These are phyloP conservation scores for Cryphonectria radicalis DNA, from an alignment of 2,329 filamentous ascomycete genomes.

Conservation along the genomic window DNA sequence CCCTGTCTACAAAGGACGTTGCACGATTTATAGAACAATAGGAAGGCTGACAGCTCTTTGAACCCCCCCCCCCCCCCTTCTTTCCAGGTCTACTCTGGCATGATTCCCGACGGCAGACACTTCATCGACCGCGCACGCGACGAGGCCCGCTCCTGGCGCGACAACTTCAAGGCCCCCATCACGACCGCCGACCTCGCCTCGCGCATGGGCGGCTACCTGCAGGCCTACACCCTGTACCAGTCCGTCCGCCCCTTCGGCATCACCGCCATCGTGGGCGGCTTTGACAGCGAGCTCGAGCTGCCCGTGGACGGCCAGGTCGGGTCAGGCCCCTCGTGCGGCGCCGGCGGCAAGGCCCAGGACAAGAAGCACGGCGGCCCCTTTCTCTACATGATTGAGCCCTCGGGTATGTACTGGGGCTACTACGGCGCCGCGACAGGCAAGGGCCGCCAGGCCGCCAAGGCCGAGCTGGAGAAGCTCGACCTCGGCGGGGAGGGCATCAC, in stretches of 20 bases:
- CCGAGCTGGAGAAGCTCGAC: constrained; percentile 97
- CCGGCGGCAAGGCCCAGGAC: constrained; percentile 78
- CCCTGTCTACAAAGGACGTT: not conserved
- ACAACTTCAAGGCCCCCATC: constrained; percentile 93
- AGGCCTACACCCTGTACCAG: constrained; percentile 96
- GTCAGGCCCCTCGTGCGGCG: constrained; percentile 74
- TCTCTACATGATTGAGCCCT: constrained; percentile 99
- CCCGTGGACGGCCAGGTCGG: constrained; percentile 92
- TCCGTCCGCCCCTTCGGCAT: constrained; percentile 96
- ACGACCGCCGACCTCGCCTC: constrained; percentile 84
- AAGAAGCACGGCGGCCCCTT: constrained; percentile 86
- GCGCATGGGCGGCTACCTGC: constrained; percentile 93
- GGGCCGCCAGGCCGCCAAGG: constrained; percentile 94
- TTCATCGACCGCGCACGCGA: constrained; percentile 94
- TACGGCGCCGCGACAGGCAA: constrained; percentile 98
- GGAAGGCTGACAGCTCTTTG: constrained; percentile 5
- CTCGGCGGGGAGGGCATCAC: constrained; percentile 76
- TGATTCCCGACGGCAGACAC: constrained; percentile 93
- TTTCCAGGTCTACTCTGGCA: constrained; percentile 83
- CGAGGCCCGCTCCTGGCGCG: constrained; percentile 89
- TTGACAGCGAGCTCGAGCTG: constrained; percentile 85
- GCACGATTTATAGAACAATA: not conserved
- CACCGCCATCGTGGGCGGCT: constrained; percentile 90
- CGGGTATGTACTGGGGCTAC: constrained; percentile 97
- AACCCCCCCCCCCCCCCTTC: not conserved